phyloP scores from a whole-genome alignment of 2,329 filamentous ascomycete species.

The Aspergillus fijiensis region DNA sequence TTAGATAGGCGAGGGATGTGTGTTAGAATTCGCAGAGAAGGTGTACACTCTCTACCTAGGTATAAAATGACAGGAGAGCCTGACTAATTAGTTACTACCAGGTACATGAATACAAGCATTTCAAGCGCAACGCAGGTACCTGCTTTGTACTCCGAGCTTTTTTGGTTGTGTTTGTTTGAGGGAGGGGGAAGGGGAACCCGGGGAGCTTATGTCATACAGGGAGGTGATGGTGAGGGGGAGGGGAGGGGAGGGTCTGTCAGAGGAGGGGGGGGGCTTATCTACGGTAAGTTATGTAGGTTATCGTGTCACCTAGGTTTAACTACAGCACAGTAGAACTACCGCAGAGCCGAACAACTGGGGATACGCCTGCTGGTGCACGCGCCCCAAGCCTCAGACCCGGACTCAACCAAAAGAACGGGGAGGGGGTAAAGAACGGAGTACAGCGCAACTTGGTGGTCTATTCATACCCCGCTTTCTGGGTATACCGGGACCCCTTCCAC shows the following conservation, averaged over 20 bases:
- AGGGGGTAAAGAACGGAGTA: neutral
- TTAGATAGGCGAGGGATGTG: too few species aligned
- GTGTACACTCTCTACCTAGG: too few species aligned
- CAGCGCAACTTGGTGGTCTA: too few species aligned
- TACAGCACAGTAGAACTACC: too few species aligned
- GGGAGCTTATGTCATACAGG: neutral
- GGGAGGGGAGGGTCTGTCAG: too few species aligned
- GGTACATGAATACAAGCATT: neutral
- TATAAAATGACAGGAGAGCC: too few species aligned
- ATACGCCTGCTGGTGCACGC: too few species aligned
- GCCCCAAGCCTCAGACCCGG: too few species aligned
- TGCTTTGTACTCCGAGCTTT: conserved; percentile 4
- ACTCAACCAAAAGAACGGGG: neutral
- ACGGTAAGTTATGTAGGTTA: neutral
- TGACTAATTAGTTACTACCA: neutral
- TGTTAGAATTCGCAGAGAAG: too few species aligned
- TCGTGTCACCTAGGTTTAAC: too few species aligned
- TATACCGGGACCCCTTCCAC: neutral
- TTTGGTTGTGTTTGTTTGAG: neutral
- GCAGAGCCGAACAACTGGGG: too few species aligned
- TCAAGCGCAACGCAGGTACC: conserved; percentile 7
- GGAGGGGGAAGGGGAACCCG: too few species aligned
- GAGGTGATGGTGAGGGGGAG: neutral
- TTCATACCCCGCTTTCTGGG: neutral
- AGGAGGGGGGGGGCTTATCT: neutral